A percentile compares a stretch with the other conserved stretches of the same genome.
Conservation (phyloP, 78 protist species). For the Emiliania huxleyi region DNA sequence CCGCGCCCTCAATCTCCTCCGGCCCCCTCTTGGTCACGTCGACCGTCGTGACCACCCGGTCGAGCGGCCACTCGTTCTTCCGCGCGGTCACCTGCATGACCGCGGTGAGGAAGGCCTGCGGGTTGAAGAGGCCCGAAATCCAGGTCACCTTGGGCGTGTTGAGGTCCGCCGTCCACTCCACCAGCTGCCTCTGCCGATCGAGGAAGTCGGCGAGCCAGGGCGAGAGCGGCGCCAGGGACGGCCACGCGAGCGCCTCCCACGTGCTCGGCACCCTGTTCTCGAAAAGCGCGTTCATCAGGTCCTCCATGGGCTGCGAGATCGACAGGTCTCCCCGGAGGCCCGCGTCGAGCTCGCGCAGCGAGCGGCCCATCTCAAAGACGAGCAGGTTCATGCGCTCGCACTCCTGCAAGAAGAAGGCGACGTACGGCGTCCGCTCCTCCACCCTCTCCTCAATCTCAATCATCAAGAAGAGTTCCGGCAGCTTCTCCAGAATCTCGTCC, state of each 20-base stretch:
- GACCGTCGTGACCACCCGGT: conserved; percentile 49
- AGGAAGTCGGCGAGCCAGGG: conserved; percentile 69
- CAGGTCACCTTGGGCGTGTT: conserved; percentile 58
- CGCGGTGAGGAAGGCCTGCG: conserved; percentile 79
- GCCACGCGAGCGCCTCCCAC: conserved; percentile 69
- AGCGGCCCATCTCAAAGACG: conserved; percentile 48
- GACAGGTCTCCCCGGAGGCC: conserved; percentile 78
- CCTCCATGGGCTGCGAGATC: conserved; percentile 65
- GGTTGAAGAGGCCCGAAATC: conserved; percentile 73
- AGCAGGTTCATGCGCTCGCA: conserved; percentile 74
- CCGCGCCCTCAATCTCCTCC: conserved; percentile 53
- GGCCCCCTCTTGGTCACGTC: conserved; percentile 70
- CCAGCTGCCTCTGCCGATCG: conserved; percentile 52
- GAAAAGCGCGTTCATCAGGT: conserved; percentile 44
- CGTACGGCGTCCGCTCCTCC: conserved; percentile 67
- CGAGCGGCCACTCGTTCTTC: conserved; percentile 69
- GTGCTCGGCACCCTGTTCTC: conserved; percentile 54
- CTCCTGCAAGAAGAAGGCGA: conserved; percentile 74
- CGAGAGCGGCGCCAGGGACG: conserved; percentile 59
- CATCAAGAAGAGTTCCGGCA: conserved; percentile 29
- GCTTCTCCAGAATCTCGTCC: conserved; percentile 46
- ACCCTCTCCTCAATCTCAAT: conserved; percentile 41
- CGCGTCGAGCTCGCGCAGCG: conserved; percentile 63
- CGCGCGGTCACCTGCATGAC: conserved; percentile 78
- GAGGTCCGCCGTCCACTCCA: conserved; percentile 60